Evolutionary conservation across 2,329 filamentous ascomycete genomes (phyloP), one percentile per base, ranked within the genome.

Genomic region (Monilinia fructicola): DNA sequence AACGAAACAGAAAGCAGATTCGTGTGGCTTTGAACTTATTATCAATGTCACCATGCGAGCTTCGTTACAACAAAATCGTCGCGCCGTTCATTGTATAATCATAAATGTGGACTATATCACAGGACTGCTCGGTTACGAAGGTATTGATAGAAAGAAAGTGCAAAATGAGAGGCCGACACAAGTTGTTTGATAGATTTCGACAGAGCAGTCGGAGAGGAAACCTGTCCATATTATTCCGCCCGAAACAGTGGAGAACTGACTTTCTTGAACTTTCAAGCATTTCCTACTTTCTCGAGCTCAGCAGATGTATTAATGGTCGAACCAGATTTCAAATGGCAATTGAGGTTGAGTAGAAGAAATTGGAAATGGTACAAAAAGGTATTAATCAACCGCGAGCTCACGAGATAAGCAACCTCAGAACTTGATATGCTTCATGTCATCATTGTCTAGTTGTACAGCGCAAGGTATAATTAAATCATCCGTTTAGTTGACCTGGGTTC

Each of bases 401-500:
- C n/a, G n/a, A 61, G 44, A 14, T 48, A 50, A 50, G 31, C 21
- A 26, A 52, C 58, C 58, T 40, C 58, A 50, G 50, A 61, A 61
- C 4, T 38, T 61, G 50, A 58, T 55, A 73, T 73, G 53, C 67
- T 65, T 73, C 68, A 70, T 73, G 66, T 69, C 59, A 70, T 71
- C 67, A 64, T 70, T 67, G 66, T 71, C 72, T 75, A 74, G 69
- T 74, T 71, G 69, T 76, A 74, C 73, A 75, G 54, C 65, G 63
- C 58, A 69, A 64, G 54, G 62, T 63, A 53, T 65, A 54, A 61
- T 60, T 60, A 31, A 53, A 60, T 55, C 23, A 54, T 55, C 52
- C n/a, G 26, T 66, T 74, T 75, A 85, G 72, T 81, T 80, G 67
- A 81, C 79, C 83, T 98, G 93, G 35, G 93, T 96, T 69, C 95